A percentile compares a stretch with the other conserved stretches of the same genome.
These are phyloP conservation scores for Yamadazyma spencermartinsiae DNA, from an alignment of 1,139 yeast species.

Conservation along the genomic window DNA sequence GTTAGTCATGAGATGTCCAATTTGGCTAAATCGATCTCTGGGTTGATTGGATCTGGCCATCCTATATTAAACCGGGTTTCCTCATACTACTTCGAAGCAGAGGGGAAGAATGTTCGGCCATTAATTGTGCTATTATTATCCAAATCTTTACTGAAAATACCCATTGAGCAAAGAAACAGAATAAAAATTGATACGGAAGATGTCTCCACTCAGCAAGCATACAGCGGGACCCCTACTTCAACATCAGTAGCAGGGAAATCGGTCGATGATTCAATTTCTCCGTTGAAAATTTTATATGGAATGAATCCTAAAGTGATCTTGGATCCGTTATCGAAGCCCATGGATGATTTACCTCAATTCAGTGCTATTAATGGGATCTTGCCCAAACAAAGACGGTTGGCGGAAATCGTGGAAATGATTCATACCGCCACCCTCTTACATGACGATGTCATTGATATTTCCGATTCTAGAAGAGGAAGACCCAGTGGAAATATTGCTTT, in stretches of 20 bases:
- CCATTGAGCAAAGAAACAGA: constrained; percentile 65
- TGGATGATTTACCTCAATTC: constrained; percentile 66
- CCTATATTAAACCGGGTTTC: constrained; percentile 90
- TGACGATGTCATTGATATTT: constrained; percentile 94
- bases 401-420: constrained; percentile 97
- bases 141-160: constrained; percentile 78
- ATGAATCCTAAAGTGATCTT: constrained; percentile 77
- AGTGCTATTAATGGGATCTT: constrained; percentile 68
- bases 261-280: constrained; percentile 66
- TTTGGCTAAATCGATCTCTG: constrained; percentile 83
- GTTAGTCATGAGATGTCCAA: constrained; percentile 96
- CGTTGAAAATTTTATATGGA: constrained; percentile 82
- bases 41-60: constrained; percentile 87
- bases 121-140: constrained; percentile 79
- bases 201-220: constrained; percentile 63
- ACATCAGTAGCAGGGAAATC: constrained; percentile 55
- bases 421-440: constrained; percentile 96
- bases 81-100: constrained; percentile 91
- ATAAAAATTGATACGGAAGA: constrained; percentile 60
- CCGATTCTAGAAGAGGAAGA: constrained; percentile 87
- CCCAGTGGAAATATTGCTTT: constrained; percentile 93
- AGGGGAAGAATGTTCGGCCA: constrained; percentile 95
- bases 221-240: constrained; percentile 49
- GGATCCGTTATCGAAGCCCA: constrained; percentile 82
- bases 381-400: constrained; percentile 92